Evolutionary conservation across 2,329 filamentous ascomycete species (phyloP).

Genomic region (Aureobasidium uvarum): DNA sequence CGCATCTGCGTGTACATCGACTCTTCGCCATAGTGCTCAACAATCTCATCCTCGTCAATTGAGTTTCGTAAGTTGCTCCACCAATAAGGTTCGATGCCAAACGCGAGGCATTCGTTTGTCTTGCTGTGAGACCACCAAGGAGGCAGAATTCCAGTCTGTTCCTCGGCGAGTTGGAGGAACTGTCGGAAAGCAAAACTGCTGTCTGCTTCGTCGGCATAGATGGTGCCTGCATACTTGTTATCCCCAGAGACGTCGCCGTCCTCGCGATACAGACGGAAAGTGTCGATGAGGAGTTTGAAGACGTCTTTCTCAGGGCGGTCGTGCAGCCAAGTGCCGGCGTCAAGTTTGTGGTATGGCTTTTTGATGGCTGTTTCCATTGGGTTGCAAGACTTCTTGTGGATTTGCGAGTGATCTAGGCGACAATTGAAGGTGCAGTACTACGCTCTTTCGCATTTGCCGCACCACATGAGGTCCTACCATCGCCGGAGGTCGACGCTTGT

Average conservation of each 20-base stretch:
- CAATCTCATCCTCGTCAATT: background rate
- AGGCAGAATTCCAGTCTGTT: background rate
- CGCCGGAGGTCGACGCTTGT: background rate
- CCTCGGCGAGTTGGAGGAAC: background rate
- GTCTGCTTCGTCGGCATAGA: background rate
- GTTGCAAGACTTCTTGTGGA: background rate
- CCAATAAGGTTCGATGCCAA: background rate
- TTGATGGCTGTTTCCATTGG: background rate
- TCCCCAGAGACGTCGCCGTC: slow-evolving; percentile 21
- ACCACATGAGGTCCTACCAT: background rate
- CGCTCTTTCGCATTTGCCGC: background rate
- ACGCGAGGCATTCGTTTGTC: background rate
- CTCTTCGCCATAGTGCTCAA: background rate
- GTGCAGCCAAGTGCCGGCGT: slow-evolving; percentile 30
- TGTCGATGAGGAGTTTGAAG: slow-evolving; percentile 33
- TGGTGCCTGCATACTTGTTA: background rate
- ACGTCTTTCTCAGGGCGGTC: slow-evolving; percentile 29
- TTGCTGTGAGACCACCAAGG: background rate
- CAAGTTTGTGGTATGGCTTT: slow-evolving; percentile 25
- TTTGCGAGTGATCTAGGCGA: background rate
- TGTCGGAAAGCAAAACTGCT: background rate
- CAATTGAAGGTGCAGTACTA: background rate
- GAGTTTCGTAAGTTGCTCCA: too few species aligned
- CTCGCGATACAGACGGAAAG: slow-evolving; percentile 30
- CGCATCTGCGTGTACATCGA: background rate